These are phyloP conservation scores for Hibiscus tridactylites DNA, from an alignment of 345 rosid genomes.

Conservation along the genomic window DNA sequence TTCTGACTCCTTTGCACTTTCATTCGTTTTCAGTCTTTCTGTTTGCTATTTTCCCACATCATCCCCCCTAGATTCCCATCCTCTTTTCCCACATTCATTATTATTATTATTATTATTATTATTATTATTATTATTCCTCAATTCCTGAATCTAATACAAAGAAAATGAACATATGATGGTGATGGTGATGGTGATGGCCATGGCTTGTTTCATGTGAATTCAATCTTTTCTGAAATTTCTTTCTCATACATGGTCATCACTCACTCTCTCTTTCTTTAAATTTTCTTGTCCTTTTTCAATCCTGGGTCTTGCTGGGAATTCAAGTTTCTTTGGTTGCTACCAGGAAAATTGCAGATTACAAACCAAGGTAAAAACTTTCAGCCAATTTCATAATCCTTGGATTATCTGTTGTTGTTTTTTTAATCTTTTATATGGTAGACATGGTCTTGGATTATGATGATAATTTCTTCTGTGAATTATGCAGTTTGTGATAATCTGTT, in stretches of 20 bases:
- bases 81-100: not conserved
- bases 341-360: not conserved
- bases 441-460: not conserved
- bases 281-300: not conserved
- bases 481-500: constrained; percentile 1
- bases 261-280: not conserved
- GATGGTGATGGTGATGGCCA: constrained; percentile 15
- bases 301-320: constrained; percentile 1
- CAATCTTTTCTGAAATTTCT: constrained; percentile 3
- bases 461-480: not conserved
- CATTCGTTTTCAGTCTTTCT: not conserved
- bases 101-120: not conserved
- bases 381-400: not conserved
- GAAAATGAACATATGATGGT: not conserved
- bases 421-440: too few species aligned
- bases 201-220: constrained; percentile 13
- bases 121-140: too few species aligned
- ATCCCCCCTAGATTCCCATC: not conserved
- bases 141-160: not conserved
- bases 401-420: too few species aligned
- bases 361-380: constrained; percentile 7
- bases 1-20: constrained; percentile 9
- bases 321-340: not conserved
- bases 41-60: constrained; percentile 7
- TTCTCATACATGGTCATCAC: constrained; percentile 5